phyloP scores from a whole-genome alignment of 768 basidiomycete species.

The Nidularia sp. region DNA sequence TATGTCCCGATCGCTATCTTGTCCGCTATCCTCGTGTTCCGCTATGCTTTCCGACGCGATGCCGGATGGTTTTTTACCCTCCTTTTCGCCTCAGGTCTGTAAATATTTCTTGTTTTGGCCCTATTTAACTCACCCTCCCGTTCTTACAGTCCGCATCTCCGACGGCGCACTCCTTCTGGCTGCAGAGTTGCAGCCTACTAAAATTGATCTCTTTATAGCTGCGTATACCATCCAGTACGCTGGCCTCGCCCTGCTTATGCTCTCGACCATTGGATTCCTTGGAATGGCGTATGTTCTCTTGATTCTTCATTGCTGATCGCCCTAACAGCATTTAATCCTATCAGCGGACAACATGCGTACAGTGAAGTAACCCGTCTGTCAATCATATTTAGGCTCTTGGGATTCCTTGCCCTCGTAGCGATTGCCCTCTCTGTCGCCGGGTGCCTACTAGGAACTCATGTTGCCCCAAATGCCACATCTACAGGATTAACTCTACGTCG shows the following conservation, averaged over 20 bases:
- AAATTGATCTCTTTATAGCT: conserved; percentile 44
- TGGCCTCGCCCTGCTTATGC: conserved; percentile 33
- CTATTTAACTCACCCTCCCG: background rate
- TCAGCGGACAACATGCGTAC: conserved; percentile 47
- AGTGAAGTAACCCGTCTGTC: conserved; percentile 43
- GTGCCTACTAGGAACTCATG: conserved; percentile 36
- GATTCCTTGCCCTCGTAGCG: conserved; percentile 30
- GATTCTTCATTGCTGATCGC: background rate
- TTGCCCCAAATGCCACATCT: conserved; percentile 23
- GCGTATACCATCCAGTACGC: conserved; percentile 48
- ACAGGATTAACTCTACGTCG: conserved; percentile 37
- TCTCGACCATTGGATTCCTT: conserved; percentile 43
- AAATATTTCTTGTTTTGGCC: background rate
- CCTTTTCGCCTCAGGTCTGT: conserved; percentile 54
- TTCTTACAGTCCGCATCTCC: conserved; percentile 48
- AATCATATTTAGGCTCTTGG: conserved; percentile 29
- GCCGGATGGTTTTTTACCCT: conserved; percentile 69
- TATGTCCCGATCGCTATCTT: conserved; percentile 53
- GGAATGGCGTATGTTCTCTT: conserved; percentile 39
- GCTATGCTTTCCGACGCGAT: conserved; percentile 54
- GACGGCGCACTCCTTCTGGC: conserved; percentile 56
- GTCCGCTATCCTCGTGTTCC: conserved; percentile 39
- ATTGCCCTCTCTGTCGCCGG: conserved; percentile 42
- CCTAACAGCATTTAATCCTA: conserved; percentile 2
- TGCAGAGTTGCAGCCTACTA: conserved; percentile 37